These are phyloP conservation scores for Xylaria arbuscula DNA, from an alignment of 2,329 filamentous ascomycete genomes.

Conservation along the genomic window DNA sequence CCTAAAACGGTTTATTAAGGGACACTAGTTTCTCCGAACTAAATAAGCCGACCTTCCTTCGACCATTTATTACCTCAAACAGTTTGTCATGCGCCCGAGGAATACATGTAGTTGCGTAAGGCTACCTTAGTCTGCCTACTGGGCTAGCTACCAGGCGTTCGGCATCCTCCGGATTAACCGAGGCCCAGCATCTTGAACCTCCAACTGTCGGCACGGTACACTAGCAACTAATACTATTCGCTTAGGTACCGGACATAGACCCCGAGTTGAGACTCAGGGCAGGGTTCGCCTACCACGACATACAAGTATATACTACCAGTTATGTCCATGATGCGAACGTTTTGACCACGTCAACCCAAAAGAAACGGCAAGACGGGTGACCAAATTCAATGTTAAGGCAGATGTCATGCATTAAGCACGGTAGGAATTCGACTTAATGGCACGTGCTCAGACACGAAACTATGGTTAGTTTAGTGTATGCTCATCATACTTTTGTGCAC, in stretches of 20 bases:
- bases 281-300: constrained; percentile 1
- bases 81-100: constrained; percentile 24
- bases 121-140: constrained; percentile 13
- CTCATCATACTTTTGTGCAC: not conserved
- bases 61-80: constrained; percentile 21
- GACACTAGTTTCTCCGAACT: constrained; percentile 24
- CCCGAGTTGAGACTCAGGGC: constrained; percentile 15
- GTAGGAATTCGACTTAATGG: too few species aligned
- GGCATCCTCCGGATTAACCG: constrained; percentile 45
- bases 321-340: not conserved
- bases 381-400: not conserved
- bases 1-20: constrained; percentile 25
- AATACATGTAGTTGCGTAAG: constrained; percentile 24
- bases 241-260: not conserved
- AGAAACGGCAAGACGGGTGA: not conserved
- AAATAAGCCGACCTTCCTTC: constrained; percentile 24
- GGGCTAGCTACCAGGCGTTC: constrained; percentile 40
- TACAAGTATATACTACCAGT: not conserved
- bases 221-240: constrained; percentile 8
- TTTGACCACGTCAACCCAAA: not conserved
- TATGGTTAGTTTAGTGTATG: not conserved
- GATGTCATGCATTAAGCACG: not conserved
- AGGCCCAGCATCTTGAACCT: constrained; percentile 26
- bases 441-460: constrained; percentile 21
- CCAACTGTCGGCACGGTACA: constrained; percentile 16